phyloP scores from a whole-genome alignment of 2,329 filamentous ascomycete genomes.

The Ophiostoma ips region DNA sequence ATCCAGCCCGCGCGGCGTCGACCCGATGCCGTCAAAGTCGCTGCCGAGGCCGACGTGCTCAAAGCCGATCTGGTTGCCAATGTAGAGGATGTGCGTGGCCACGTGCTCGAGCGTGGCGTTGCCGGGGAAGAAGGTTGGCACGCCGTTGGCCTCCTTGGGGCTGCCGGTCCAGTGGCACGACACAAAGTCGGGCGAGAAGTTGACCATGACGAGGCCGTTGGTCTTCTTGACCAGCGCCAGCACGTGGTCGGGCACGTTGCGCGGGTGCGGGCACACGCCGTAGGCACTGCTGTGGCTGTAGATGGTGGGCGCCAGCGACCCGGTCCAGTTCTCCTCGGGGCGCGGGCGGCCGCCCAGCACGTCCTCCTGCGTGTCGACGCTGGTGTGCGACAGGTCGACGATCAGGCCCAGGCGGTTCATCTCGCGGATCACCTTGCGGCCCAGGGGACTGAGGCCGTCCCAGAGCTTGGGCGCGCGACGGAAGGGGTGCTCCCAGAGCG shows the following conservation, averaged over 20 bases:
- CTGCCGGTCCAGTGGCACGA: conserved; percentile 50
- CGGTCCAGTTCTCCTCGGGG: conserved; percentile 44
- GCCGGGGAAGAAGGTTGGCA: conserved; percentile 52
- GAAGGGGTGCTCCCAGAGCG: conserved; percentile 43
- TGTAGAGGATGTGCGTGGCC: conserved; percentile 66
- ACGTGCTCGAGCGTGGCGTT: conserved; percentile 67
- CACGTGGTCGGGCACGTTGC: conserved; percentile 80
- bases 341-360: conserved; percentile 46
- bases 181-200: conserved; percentile 73
- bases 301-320: conserved; percentile 69
- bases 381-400: conserved; percentile 71
- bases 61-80: conserved; percentile 71
- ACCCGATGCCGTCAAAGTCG: conserved; percentile 70
- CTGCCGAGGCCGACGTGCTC: conserved; percentile 79
- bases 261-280: conserved; percentile 69
- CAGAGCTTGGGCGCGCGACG: conserved; percentile 43
- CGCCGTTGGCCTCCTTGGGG: conserved; percentile 32
- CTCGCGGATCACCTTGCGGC: conserved; percentile 58
- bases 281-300: conserved; percentile 81
- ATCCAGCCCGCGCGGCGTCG: conserved; percentile 59
- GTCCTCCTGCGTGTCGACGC: conserved; percentile 72
- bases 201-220: conserved; percentile 77
- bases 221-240: conserved; percentile 60
- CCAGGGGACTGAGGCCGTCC: conserved; percentile 58
- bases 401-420: conserved; percentile 95